These are phyloP conservation scores for Amaranthus tricolor DNA, from an alignment of 179 eudicot species.

Conservation along the genomic window DNA sequence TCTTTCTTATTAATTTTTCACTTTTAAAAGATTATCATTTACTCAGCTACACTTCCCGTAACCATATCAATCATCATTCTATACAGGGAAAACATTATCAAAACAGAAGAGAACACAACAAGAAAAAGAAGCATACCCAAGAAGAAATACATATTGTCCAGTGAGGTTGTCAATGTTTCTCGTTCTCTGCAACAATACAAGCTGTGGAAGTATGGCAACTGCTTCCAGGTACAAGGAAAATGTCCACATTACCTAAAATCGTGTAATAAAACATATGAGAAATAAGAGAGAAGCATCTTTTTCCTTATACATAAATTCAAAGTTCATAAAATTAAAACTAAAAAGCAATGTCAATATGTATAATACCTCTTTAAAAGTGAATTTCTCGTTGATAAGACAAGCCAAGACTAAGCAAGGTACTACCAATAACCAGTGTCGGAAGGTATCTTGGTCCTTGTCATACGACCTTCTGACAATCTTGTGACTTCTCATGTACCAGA, in stretches of 20 bases:
- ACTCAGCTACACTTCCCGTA: background rate
- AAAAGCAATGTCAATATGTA: slow-evolving; percentile 2
- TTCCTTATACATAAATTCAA: background rate
- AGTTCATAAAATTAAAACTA: background rate
- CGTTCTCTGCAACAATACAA: slow-evolving; percentile 94
- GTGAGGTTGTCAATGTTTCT: slow-evolving; percentile 96
- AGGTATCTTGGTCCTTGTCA: slow-evolving; percentile 94
- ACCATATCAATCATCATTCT: background rate
- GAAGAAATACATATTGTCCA: slow-evolving; percentile 88
- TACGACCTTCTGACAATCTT: slow-evolving; percentile 89
- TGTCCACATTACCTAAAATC: slow-evolving; percentile 84
- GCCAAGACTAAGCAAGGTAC: slow-evolving; percentile 81
- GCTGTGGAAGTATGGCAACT: slow-evolving; percentile 95
- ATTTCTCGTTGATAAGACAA: slow-evolving; percentile 59
- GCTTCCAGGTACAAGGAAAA: slow-evolving; percentile 94
- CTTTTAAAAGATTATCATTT: background rate
- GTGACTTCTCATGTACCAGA: slow-evolving; percentile 92
- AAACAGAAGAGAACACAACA: background rate
- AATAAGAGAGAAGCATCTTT: slow-evolving; percentile 10
- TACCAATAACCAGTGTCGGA: slow-evolving; percentile 74
- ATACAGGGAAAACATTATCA: background rate
- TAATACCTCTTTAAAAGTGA: slow-evolving; percentile 76
- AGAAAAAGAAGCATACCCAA: slow-evolving; percentile 60
- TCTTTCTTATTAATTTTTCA: background rate
- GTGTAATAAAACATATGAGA: slow-evolving; percentile 15